Base-by-base conservation (phyloP, 768 basidiomycete genomes). In the Lyophyllum atratum region DNA sequence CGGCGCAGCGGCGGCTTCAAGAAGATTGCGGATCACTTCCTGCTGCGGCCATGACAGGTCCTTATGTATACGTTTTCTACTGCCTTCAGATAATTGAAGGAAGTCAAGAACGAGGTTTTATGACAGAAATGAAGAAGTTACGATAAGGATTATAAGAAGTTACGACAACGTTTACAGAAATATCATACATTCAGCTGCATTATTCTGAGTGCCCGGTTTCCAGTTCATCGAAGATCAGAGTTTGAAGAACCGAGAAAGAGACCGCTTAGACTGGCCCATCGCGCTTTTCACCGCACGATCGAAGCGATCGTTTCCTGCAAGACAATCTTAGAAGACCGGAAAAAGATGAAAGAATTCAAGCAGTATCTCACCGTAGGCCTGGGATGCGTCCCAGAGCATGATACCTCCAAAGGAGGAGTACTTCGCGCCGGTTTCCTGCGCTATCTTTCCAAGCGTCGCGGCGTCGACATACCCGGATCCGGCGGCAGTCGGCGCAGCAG, bases 341-440 rank as follows among this genome's bases (percentile, higher is more conserved):
- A 26, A 1, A 29, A 47, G 15, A 19, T 15, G 26, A 26, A 19
- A 37, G 19, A 6, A 7, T 3, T 2, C 6, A 24, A 31, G 21
- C 11, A 47, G 28, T 31, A 21, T 40, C 61, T 26, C 39, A 75
- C 75, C 79, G 55, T 69, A 72, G 9, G 74, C 76, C 47, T 76
- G 75, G 9, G 74, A 75, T 10, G 68, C 72, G 58, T 75, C 75
- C 76, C 74, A 76, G 29, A 77, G 65, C 76, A 76, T 73, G 29
- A 81, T 68, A 33, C 83, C 83, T 11, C 82, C 83, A 62, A 85
- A 84, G 15, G 81, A 82, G 8, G 81, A 78, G 64, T 74, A 85
- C 54, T 77, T 68, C 28, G 72, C 64, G 29, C 76, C 74, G 4
- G 77, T 80, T 42, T 72, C 62, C 42, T 64, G 60, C 1, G 76